Conservation (phyloP, 345 rosid species). For the Clarkia xantiana region DNA sequence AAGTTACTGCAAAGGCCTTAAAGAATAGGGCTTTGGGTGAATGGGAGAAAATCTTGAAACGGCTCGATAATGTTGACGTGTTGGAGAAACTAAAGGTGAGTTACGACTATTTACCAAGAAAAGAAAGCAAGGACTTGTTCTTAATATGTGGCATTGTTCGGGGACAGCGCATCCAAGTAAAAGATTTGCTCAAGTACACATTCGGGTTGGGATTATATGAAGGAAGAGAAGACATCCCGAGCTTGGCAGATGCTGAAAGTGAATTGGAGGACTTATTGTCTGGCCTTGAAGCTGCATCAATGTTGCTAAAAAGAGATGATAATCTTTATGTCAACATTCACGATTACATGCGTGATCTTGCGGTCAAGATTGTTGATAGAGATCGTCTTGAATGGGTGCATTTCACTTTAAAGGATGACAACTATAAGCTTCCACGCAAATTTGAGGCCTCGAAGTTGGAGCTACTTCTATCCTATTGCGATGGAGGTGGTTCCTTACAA, state of each 20-base stretch:
- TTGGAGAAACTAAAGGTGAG: background rate
- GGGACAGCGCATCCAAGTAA: background rate
- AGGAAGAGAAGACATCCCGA: accelerated
- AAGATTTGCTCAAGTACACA: accelerated
- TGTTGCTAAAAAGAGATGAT: background rate
- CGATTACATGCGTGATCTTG: background rate
- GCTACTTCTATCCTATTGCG: no score
- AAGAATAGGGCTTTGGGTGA: no score
- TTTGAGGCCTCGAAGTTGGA: no score
- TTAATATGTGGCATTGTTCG: background rate
- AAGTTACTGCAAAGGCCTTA: no score
- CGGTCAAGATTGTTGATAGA: accelerated
- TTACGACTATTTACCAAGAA: background rate
- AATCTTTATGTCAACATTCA: background rate
- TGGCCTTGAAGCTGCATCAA: background rate
- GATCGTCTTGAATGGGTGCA: background rate
- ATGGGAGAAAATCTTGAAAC: background rate
- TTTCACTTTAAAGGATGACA: background rate
- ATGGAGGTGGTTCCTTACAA: no score
- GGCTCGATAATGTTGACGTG: background rate
- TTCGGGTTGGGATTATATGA: background rate
- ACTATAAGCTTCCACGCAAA: no score
- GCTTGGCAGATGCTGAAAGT: accelerated
- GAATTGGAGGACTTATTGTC: accelerated
- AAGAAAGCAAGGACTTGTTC: background rate